Percentiles rank a stretch among this genome's conserved stretches.
These are phyloP conservation scores for Diutina mesorugosa DNA, from an alignment of 1,139 yeast genomes.

Conservation along the genomic window DNA sequence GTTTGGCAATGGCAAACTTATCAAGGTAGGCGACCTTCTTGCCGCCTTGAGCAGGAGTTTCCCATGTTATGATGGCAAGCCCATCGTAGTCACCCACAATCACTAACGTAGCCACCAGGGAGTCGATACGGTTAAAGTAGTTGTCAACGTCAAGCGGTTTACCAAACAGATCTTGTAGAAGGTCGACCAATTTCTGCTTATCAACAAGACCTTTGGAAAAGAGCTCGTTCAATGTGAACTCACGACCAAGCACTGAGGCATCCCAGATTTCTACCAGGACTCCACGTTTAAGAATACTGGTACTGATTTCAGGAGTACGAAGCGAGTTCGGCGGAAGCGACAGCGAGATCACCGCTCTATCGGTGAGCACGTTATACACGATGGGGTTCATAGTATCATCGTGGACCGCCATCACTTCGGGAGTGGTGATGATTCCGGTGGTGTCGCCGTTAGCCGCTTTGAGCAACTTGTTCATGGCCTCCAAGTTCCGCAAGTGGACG, in stretches of 20 bases:
- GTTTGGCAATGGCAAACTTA: conserved; percentile 79
- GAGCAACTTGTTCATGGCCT: conserved; percentile 36
- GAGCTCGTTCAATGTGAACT: conserved; percentile 31
- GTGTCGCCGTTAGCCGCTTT: conserved; percentile 22
- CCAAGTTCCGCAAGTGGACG: conserved; percentile 41
- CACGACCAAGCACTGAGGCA: conserved; percentile 14
- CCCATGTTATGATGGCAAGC: conserved; percentile 84
- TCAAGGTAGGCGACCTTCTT: conserved; percentile 58
- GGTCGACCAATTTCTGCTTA: conserved; percentile 36
- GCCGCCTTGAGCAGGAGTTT: conserved; percentile 16
- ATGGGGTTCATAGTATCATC: conserved; percentile 58
- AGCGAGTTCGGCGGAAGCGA: conserved; percentile 70
- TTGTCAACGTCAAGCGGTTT: conserved; percentile 48
- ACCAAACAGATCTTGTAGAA: conserved; percentile 75
- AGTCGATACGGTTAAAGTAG: conserved; percentile 53
- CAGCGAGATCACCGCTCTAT: conserved; percentile 84
- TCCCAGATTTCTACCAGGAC: conserved; percentile 45
- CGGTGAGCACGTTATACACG: conserved; percentile 79
- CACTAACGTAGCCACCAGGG: conserved; percentile 59
- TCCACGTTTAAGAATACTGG: conserved; percentile 76
- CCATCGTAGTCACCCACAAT: conserved; percentile 94
- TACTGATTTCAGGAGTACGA: conserved; percentile 52
- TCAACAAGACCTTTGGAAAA: conserved; percentile 39
- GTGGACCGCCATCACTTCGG: conserved; percentile 31
- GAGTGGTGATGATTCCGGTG: conserved; percentile 31